Conservation (phyloP, 768 basidiomycete genomes). For the Mycena vitilis region DNA sequence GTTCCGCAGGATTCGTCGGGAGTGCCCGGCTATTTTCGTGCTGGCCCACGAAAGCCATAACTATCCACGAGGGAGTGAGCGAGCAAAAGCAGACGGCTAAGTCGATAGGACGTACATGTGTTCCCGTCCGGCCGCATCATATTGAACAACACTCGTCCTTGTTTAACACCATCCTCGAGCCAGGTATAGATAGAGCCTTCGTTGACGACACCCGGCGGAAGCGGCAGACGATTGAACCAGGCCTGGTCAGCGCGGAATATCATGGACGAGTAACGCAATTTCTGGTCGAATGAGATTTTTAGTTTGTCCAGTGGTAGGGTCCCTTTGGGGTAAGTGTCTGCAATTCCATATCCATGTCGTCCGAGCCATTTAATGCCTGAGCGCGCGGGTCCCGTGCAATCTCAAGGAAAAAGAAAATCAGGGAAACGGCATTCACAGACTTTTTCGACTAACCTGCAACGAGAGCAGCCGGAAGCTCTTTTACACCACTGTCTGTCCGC, state of each 20-base stretch:
- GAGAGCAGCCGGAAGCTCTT: slow-evolving; percentile 33
- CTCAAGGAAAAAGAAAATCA: slow-evolving; percentile 28
- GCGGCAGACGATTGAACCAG: slow-evolving; percentile 31
- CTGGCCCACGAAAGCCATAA: slow-evolving; percentile 31
- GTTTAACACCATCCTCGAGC: slow-evolving; percentile 32
- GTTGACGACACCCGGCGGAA: slow-evolving; percentile 35
- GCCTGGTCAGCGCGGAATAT: slow-evolving; percentile 31
- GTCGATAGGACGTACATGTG: slow-evolving; percentile 3
- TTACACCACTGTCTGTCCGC: slow-evolving; percentile 28
- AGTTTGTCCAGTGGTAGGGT: slow-evolving; percentile 34
- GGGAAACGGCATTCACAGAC: background rate
- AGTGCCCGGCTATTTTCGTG: slow-evolving; percentile 20
- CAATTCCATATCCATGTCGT: slow-evolving; percentile 36
- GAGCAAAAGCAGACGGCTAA: background rate
- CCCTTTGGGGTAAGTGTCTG: slow-evolving; percentile 8
- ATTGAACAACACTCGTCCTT: slow-evolving; percentile 31
- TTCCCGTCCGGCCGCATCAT: slow-evolving; percentile 33
- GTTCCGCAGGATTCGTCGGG: slow-evolving; percentile 33
- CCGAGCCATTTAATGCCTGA: slow-evolving; percentile 44
- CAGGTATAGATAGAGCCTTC: slow-evolving; percentile 29
- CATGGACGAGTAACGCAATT: slow-evolving; percentile 39
- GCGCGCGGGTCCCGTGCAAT: slow-evolving; percentile 45
- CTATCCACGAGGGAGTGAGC: slow-evolving; percentile 25
- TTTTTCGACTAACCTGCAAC: slow-evolving; percentile 36
- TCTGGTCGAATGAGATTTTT: slow-evolving; percentile 40